Base-by-base conservation (phyloP, 2,329 filamentous ascomycete genomes). In the Cladosporium sp. region DNA sequence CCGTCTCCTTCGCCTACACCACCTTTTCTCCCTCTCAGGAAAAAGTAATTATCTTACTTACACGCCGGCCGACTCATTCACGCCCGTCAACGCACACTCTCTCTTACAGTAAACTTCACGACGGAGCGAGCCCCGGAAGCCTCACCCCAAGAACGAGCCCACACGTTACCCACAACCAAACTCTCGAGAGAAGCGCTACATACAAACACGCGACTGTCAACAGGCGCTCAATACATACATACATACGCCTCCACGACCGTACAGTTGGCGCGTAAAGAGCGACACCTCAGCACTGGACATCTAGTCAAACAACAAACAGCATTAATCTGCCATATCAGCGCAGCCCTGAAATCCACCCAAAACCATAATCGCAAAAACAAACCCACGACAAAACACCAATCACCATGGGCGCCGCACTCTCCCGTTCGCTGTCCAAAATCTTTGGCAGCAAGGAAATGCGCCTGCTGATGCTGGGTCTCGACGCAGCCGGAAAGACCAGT, bases 391-490 rank as follows among this genome's bases (percentile, higher is more conserved):
- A 46, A 16, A 46, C 33, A 22, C n/a, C 32, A 46, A 5, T 18
- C 35, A 48, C 27, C 36, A 97, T 97, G 92, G 92, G 92, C 69
- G 87, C 80, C 61, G 83, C 86, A 71, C 78, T 96, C 69, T 95
- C 89, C 59, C 95, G 95, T 74, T 86, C 95, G 77, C 88, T 96
- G 88, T 86, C 86, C 77, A 96, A 95, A 85, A 90, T 97, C 80
- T 97, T 96, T 76, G 92, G 92, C 76, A 94, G 89, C 50, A 95
- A 95, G 78, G 93, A 97, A 75, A 97, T 97, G 90, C 88, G 93
- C 63, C 80, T 98, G 68, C 78, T 97, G 68, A 98, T 98, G 93
- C 77, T 98, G 66, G 93, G 93, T 55, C 83, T 97, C 59, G 93
- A 98, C 72, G 93, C 93, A 55, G 93, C 93, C 50, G 93, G 93